Conservation (phyloP, 2,329 filamentous ascomycete genomes). For the Aureobasidium subglaciale region DNA sequence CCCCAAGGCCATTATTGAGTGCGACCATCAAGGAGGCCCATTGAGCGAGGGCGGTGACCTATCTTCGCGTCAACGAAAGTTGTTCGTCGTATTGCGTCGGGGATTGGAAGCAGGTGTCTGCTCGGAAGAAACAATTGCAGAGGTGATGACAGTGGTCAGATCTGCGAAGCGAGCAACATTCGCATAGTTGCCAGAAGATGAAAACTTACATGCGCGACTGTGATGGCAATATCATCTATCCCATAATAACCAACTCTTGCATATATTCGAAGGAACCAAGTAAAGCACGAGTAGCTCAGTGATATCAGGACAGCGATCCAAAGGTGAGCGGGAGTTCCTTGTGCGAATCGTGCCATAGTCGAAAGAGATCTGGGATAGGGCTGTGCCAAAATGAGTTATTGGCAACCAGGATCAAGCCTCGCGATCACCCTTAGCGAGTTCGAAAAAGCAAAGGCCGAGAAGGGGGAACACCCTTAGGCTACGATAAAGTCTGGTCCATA, state of each 20-base stretch:
- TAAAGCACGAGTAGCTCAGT: conserved; percentile 12
- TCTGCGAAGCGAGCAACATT: not conserved
- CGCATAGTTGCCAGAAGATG: not conserved
- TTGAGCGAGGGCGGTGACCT: conserved; percentile 10
- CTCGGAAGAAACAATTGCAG: not conserved
- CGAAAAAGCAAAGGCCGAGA: conserved; percentile 10
- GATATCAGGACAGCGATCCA: conserved; percentile 13
- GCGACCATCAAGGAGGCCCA: conserved; percentile 8
- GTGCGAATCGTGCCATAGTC: conserved; percentile 8
- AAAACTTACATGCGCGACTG: conserved; percentile 3
- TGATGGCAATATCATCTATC: conserved; percentile 7
- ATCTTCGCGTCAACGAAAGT: not conserved
- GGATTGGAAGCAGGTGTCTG: not conserved
- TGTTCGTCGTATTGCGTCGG: not conserved
- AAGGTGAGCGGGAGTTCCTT: conserved; percentile 1
- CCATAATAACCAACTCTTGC: conserved; percentile 14
- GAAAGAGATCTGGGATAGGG: not conserved
- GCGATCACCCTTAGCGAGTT: not conserved
- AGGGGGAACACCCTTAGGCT: not conserved
- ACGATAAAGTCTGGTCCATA: conserved; percentile 8
- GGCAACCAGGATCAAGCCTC: conserved; percentile 5
- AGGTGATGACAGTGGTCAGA: not conserved
- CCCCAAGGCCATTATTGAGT: not conserved
- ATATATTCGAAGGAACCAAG: conserved; percentile 11
- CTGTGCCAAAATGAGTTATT: not conserved